Conservation (phyloP, 176 grass and related monocot genomes). For the Hordeum vulgare region MorexV3_pseudomolecules_assembly NC_058520.1:7898886-7899385, state of each 20-base stretch:
- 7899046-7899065: too few relatives aligned
- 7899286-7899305: neutral
- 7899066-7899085: too few relatives aligned
- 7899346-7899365: neutral
- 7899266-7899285: neutral
- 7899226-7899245: neutral
- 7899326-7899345: neutral
- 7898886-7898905: too few relatives aligned
- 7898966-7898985: too few relatives aligned
- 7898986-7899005: too few relatives aligned
- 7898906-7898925: too few relatives aligned
- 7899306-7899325: conserved; percentile 7
- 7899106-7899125: neutral
- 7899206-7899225: neutral
- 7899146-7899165: too few relatives aligned
- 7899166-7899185: neutral
- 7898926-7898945: too few relatives aligned
- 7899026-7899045: too few relatives aligned
- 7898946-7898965: too few relatives aligned
- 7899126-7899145: too few relatives aligned
- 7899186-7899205: neutral
- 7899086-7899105: neutral
- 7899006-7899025: too few relatives aligned
- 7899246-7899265: neutral
- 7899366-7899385: neutral